Evolutionary conservation across 768 basidiomycete genomes (phyloP).

Genomic region (Collybia mongolica): DNA sequence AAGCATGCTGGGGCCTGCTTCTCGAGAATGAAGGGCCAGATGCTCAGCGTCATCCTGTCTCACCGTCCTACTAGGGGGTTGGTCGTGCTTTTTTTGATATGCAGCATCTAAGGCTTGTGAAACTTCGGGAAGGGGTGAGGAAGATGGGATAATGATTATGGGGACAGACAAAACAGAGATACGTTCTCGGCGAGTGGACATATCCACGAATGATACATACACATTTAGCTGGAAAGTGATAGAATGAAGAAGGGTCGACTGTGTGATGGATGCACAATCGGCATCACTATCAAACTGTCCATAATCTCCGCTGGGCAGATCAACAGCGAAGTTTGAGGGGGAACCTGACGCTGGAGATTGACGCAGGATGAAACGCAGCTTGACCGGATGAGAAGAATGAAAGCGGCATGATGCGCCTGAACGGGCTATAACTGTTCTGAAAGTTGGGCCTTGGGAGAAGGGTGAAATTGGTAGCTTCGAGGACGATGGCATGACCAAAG

Average conservation of each 20-base stretch:
- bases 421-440: slow-evolving; percentile 63
- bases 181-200: slow-evolving; percentile 64
- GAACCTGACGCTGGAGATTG: slow-evolving; percentile 50
- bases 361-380: slow-evolving; percentile 79
- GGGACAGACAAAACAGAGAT: slow-evolving; percentile 67
- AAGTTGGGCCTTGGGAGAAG: slow-evolving; percentile 37
- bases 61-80: slow-evolving; percentile 70
- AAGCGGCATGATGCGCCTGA: slow-evolving; percentile 94
- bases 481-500: slow-evolving; percentile 21
- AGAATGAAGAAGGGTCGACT: slow-evolving; percentile 79
- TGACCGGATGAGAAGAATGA: slow-evolving; percentile 72
- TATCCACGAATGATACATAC: slow-evolving; percentile 76
- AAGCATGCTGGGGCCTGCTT: slow-evolving; percentile 76
- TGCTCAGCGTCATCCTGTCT: slow-evolving; percentile 65
- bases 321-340: slow-evolving; percentile 43
- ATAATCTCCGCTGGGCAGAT: slow-evolving; percentile 41
- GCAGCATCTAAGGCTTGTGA: slow-evolving; percentile 70
- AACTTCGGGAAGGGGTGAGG: slow-evolving; percentile 78
- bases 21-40: slow-evolving; percentile 59
- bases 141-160: slow-evolving; percentile 67
- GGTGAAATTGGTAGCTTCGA: slow-evolving; percentile 41
- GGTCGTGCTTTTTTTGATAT: slow-evolving; percentile 87
- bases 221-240: slow-evolving; percentile 77
- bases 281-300: slow-evolving; percentile 53
- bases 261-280: slow-evolving; percentile 75